Evolutionary conservation across 768 basidiomycete species (phyloP).

Genomic region (Rhodotorula toruloides): DNA sequence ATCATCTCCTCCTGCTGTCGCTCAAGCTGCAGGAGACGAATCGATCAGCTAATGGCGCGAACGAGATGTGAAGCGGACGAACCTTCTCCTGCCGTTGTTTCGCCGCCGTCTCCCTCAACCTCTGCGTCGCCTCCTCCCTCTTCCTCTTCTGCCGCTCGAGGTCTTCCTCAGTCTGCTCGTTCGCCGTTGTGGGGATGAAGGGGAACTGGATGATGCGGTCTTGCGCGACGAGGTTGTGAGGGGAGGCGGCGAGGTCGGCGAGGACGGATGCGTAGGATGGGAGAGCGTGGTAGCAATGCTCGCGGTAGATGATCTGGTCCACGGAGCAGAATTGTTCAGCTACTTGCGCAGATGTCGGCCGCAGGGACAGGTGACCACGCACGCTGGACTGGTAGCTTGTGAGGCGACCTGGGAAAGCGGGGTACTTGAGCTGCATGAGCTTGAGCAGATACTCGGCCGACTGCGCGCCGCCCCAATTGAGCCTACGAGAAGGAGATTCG

Average conservation of each 20-base stretch:
- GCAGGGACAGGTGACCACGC: conserved; percentile 6
- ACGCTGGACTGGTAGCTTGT: conserved; percentile 72
- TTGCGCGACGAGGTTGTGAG: conserved; percentile 58
- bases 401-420: conserved; percentile 80
- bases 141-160: conserved; percentile 69
- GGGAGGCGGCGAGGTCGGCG: conserved; percentile 59
- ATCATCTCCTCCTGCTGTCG: conserved; percentile 73
- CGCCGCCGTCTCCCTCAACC: conserved; percentile 84
- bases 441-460: conserved; percentile 87
- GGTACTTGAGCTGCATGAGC: conserved; percentile 90
- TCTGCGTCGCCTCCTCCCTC: conserved; percentile 75
- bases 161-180: conserved; percentile 84
- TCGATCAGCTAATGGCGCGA: not conserved
- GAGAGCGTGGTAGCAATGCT: conserved; percentile 69
- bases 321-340: too few relatives aligned
- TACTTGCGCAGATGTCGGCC: too few relatives aligned
- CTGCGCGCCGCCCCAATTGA: conserved; percentile 89
- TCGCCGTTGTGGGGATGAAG: conserved; percentile 52
- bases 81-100: conserved; percentile 82
- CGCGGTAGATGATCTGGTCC: conserved; percentile 92
- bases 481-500: conserved; percentile 51
- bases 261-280: conserved; percentile 67
- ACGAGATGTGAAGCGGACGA: conserved; percentile 4
- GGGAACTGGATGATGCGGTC: conserved; percentile 86
- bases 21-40: conserved; percentile 52